Base-by-base conservation (phyloP, 2,329 filamentous ascomycete species). In the Cladosporium sp. region DNA sequence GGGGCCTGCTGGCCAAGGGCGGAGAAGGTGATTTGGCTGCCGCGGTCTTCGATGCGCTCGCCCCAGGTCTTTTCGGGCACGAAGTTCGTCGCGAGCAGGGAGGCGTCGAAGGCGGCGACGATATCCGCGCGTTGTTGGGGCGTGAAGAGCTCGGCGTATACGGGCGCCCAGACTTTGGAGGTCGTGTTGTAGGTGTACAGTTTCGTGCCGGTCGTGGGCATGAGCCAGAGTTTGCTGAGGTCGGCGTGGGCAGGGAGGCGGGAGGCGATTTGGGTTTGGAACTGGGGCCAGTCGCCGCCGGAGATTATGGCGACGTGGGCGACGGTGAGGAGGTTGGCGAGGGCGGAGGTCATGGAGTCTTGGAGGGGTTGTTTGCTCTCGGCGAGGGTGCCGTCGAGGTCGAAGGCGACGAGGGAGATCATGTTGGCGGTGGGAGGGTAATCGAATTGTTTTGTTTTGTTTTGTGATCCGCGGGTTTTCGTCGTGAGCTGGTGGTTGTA, bases 161-260 rank as follows among this genome's bases (percentile, higher is more conserved):
- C 62, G 7, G 58, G 56, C 19, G 59, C 20, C 70, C 70, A 71
- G 6, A 51, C 55, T 18, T 39, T 52, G n/a, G 54, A 49, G 3
- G 34, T 20, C 13, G 43, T 36, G 18, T 58, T 57, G 57, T 65
- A 54, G 19, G 57, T 65, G 59, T 70, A 74, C 7, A 73, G 67
- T 56, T 71, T 70, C 22, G 69, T 72, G 19, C 70, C 70, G 5
- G 66, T 70, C 9, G 70, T 72, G 3, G 70, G 70, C 67, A 73
- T 68, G n/a, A 72, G 61, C 70, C 68, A 73, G 22, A 72, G 64
- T 42, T 63, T 67, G 7, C 65, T 62, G n/a, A 66, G 58, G 50
- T 73, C 58, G 8, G 70, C 65, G 44, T 54, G 58, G 12, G 62
- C 32, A 3, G 68, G 67, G 1, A 72, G 64, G 29, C 68, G 67